Conservation (phyloP, 208 protist species). For the Crithidia expoeki region DNA sequence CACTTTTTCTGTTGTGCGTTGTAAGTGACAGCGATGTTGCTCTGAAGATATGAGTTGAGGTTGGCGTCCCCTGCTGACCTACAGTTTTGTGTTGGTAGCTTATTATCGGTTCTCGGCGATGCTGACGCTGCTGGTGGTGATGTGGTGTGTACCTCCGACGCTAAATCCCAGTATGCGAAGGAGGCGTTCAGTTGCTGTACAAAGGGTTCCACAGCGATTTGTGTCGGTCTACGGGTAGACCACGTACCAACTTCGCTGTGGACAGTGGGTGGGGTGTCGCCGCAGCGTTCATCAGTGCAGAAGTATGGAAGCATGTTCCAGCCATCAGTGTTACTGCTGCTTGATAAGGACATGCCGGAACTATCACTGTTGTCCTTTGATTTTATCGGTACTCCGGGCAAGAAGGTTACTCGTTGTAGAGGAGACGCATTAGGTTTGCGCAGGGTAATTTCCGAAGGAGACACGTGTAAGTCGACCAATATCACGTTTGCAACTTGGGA, state of each 20-base stretch:
- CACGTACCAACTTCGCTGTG: background rate
- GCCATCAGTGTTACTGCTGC: background rate
- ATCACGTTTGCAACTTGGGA: background rate
- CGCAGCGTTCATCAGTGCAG: background rate
- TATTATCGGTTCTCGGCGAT: background rate
- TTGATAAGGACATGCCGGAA: background rate
- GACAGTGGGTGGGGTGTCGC: background rate
- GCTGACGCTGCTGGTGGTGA: too few relatives aligned
- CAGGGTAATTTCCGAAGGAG: background rate
- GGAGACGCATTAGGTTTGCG: background rate
- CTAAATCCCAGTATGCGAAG: conserved; percentile 1
- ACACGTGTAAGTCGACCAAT: background rate
- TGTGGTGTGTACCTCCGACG: background rate
- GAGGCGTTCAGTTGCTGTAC: background rate
- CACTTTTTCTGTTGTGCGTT: background rate
- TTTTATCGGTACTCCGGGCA: too few relatives aligned
- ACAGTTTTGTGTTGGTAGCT: background rate
- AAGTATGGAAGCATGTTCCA: background rate
- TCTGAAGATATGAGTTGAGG: background rate
- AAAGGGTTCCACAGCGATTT: background rate
- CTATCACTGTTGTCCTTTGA: background rate
- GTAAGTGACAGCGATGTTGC: background rate
- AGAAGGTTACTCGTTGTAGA: background rate
- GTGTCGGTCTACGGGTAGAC: too few relatives aligned
- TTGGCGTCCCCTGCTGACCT: background rate